These are phyloP conservation scores for Dipodascus geniculatus DNA, from an alignment of 805 yeast species.

Conservation along the genomic window DNA sequence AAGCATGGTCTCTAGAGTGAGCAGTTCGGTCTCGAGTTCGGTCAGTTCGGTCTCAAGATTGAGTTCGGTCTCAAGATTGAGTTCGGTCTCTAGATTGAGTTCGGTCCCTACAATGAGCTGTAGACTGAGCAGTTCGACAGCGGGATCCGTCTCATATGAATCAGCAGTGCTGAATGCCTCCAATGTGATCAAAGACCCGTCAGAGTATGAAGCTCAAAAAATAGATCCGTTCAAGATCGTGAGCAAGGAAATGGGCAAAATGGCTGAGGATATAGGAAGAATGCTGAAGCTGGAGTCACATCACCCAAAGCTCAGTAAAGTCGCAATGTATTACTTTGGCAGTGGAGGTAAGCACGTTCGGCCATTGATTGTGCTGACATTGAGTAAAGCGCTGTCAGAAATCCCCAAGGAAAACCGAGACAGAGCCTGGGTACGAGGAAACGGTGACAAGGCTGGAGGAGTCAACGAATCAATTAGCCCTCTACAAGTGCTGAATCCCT, in stretches of 20 bases:
- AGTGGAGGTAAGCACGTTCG: constrained; percentile 94
- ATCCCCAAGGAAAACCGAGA: constrained; percentile 63
- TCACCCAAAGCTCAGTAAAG: constrained; percentile 84
- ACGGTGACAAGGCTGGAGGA: constrained; percentile 21
- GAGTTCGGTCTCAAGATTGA: no score
- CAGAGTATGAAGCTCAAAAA: neutral
- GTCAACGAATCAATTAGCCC: constrained; percentile 52
- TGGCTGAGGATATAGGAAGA: constrained; percentile 77
- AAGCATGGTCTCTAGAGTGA: no score
- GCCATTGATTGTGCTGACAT: constrained; percentile 74
- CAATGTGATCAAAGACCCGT: neutral
- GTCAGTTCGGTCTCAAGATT: no score
- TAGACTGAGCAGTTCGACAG: neutral
- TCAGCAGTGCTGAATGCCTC: neutral
- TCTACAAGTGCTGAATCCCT: constrained; percentile 72
- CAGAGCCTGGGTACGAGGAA: constrained; percentile 42
- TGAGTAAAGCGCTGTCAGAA: constrained; percentile 64
- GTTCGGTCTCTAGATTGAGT: no score
- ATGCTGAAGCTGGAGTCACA: constrained; percentile 74
- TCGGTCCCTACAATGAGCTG: neutral
- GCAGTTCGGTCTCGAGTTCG: no score
- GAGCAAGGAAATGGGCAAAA: constrained; percentile 79
- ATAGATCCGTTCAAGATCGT: constrained; percentile 82
- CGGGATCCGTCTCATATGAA: neutral
- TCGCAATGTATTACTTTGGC: constrained; percentile 89